phyloP scores from a whole-genome alignment of 441 rosid genomes.

The Daphne laureola region DNA sequence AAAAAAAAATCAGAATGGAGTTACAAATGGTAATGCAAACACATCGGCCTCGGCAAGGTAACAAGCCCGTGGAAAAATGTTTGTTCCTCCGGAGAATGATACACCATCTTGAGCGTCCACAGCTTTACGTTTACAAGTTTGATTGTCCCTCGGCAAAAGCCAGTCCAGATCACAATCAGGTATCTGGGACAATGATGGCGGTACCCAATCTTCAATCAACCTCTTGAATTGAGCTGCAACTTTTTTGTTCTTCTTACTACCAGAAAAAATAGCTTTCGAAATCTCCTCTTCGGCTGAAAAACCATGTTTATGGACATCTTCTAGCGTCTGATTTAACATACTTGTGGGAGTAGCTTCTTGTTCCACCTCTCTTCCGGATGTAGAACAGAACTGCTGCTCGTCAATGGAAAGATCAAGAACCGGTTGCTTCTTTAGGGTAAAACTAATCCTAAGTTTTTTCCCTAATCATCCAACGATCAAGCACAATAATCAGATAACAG shows the following conservation, averaged over 20 bases:
- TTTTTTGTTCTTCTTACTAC: constrained; percentile 1
- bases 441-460: constrained; percentile 36
- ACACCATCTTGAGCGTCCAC: constrained; percentile 10
- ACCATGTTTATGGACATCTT: too few relatives aligned
- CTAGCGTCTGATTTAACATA: too few relatives aligned
- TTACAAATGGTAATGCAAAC: constrained; percentile 51
- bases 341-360: background rate
- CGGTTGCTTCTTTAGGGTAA: constrained; percentile 27
- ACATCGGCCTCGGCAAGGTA: constrained; percentile 33
- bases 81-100: constrained; percentile 1
- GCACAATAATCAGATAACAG: too few relatives aligned
- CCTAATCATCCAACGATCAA: constrained; percentile 19
- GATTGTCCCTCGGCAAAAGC: constrained; percentile 24
- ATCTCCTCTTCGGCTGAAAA: background rate
- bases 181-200: constrained; percentile 14
- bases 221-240: constrained; percentile 18
- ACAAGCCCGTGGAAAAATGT: constrained; percentile 31
- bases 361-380: constrained; percentile 9
- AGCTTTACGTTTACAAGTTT: constrained; percentile 12
- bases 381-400: constrained; percentile 1
- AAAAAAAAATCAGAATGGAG: constrained; percentile 35
- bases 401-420: constrained; percentile 2
- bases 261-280: background rate
- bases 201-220: constrained; percentile 30
- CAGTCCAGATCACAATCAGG: constrained; percentile 26